Evolutionary conservation across 1,139 yeast species (phyloP).

Genomic region (Suhomyces ambrosiae): DNA sequence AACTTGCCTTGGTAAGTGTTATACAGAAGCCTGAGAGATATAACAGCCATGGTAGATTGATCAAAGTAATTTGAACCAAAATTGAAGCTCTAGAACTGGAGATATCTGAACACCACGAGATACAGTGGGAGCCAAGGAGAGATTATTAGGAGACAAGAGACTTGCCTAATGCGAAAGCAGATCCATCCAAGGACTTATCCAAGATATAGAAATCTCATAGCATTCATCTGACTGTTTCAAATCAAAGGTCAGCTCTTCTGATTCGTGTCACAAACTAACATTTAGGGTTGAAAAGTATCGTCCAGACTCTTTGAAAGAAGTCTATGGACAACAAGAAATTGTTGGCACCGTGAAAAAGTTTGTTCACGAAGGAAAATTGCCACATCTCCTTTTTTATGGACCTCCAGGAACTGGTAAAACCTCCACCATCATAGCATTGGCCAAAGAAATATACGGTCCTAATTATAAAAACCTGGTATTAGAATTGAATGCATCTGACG

Average conservation of each 20-base stretch:
- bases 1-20: slow-evolving; percentile 47
- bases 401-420: slow-evolving; percentile 99
- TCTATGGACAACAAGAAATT: slow-evolving; percentile 87
- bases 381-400: slow-evolving; percentile 90
- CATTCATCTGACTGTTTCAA: too few relatives aligned
- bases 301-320: slow-evolving; percentile 80
- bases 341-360: slow-evolving; percentile 81
- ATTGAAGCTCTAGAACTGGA: too few relatives aligned
- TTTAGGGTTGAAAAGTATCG: slow-evolving; percentile 92
- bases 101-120: too few relatives aligned
- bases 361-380: slow-evolving; percentile 79
- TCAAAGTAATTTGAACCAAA: too few relatives aligned
- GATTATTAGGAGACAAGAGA: too few relatives aligned
- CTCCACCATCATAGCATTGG: slow-evolving; percentile 87
- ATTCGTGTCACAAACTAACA: too few relatives aligned
- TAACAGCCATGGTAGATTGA: neutral
- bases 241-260: too few relatives aligned
- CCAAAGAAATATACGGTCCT: slow-evolving; percentile 86
- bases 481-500: slow-evolving; percentile 87
- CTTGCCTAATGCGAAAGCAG: too few relatives aligned
- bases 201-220: too few relatives aligned
- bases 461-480: slow-evolving; percentile 85
- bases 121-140: too few relatives aligned
- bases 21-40: neutral
- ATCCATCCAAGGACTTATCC: too few relatives aligned